These are phyloP conservation scores for Pyrus communis DNA, from an alignment of 306 rosid species.

Conservation along the genomic window DNA sequence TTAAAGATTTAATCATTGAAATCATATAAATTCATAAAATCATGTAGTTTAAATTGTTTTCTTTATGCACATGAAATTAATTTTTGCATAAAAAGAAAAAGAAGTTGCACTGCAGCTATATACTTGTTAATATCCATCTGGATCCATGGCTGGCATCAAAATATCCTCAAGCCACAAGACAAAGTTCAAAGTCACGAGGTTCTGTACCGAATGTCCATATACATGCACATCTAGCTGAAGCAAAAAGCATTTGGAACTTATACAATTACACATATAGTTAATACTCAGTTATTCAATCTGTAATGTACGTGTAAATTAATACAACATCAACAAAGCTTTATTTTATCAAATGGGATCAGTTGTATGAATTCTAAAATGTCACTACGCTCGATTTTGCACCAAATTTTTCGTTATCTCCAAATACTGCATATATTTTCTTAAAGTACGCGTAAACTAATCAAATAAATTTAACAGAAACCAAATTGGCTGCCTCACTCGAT, in stretches of 20 bases:
- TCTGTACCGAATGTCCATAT: background rate
- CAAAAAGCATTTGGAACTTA: background rate
- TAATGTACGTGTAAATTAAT: background rate
- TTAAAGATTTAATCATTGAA: background rate
- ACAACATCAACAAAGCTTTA: too few relatives aligned
- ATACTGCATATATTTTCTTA: too few relatives aligned
- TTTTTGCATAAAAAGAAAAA: background rate
- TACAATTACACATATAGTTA: too few relatives aligned
- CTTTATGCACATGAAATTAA: background rate
- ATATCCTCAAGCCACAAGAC: background rate
- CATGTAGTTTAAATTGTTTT: too few relatives aligned
- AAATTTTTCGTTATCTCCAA: too few relatives aligned
- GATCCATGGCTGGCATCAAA: background rate
- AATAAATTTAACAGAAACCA: background rate
- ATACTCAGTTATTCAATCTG: background rate
- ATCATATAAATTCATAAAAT: background rate
- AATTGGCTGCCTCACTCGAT: background rate
- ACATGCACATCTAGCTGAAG: background rate
- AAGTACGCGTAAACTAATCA: too few relatives aligned
- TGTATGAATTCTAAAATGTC: too few relatives aligned
- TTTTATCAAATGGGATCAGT: too few relatives aligned
- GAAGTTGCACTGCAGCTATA: background rate
- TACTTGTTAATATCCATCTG: background rate
- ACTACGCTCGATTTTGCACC: too few relatives aligned
- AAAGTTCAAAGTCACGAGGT: background rate